Percentiles rank a stretch among this genome's conserved stretches.
Conservation (phyloP, 805 yeast species). For the Wickerhamomyces tratensis region DNA sequence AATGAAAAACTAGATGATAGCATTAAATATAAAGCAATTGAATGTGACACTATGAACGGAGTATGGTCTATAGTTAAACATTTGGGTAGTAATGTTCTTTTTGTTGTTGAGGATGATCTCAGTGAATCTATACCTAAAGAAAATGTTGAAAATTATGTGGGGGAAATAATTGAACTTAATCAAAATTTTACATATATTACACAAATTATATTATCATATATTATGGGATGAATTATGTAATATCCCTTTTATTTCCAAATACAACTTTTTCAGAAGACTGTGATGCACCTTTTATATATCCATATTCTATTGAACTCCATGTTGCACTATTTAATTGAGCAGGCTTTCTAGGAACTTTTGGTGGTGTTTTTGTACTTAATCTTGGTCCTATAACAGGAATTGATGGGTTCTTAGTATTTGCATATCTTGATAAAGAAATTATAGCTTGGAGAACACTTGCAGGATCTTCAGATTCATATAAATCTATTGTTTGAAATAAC, state of each 20-base stretch:
- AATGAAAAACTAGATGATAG: constrained; percentile 12
- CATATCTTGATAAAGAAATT: constrained; percentile 63
- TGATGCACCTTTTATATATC: constrained; percentile 48
- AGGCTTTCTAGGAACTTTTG: constrained; percentile 48
- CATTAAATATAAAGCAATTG: constrained; percentile 25
- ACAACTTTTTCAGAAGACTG: constrained; percentile 44
- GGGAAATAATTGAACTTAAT: constrained; percentile 15
- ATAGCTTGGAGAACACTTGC: constrained; percentile 69
- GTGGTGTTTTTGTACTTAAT: constrained; percentile 36
- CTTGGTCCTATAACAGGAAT: constrained; percentile 52
- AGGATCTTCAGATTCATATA: constrained; percentile 67
- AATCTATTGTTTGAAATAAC: constrained; percentile 67
- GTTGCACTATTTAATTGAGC: constrained; percentile 28
- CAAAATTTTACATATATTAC: constrained; percentile 14
- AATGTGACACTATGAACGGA: constrained; percentile 38
- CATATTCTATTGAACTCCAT: constrained; percentile 55
- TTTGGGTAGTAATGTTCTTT: constrained; percentile 26
- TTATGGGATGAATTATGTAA: constrained; percentile 15
- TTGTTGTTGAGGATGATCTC: constrained; percentile 19
- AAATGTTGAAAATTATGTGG: constrained; percentile 19
- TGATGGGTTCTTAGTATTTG: constrained; percentile 42
- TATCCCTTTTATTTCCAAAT: constrained; percentile 42
- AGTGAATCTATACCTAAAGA: constrained; percentile 20
- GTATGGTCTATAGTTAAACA: constrained; percentile 49
- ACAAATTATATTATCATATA: constrained; percentile 13